Evolutionary conservation across 352 stramenopile species (phyloP).

Genomic region (Phytophthora pistaciae): DNA sequence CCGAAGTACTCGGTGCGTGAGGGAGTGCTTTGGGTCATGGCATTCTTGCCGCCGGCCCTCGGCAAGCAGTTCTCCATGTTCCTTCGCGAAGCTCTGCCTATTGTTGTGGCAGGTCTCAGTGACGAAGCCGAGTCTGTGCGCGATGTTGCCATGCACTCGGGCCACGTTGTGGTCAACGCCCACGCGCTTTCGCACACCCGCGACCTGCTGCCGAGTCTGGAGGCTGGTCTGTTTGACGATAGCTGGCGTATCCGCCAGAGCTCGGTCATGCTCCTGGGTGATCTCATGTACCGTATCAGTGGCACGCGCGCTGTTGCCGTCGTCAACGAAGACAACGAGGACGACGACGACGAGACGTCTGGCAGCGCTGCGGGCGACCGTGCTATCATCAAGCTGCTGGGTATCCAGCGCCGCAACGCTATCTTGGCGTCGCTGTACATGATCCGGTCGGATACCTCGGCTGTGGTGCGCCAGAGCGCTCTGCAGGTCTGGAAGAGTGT

Average conservation of each 20-base stretch:
- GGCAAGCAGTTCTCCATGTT: slow-evolving; percentile 94
- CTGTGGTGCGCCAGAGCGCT: slow-evolving; percentile 96
- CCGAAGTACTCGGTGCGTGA: slow-evolving; percentile 96
- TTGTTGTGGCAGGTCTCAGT: slow-evolving; percentile 97
- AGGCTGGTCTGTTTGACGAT: slow-evolving; percentile 97
- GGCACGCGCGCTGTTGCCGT: slow-evolving; percentile 92
- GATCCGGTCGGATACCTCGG: slow-evolving; percentile 96
- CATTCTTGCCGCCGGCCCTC: slow-evolving; percentile 97
- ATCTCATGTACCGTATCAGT: slow-evolving; percentile 98
- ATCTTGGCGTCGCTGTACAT: slow-evolving; percentile 99
- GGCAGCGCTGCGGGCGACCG: slow-evolving; percentile 85
- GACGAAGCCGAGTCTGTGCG: slow-evolving; percentile 98
- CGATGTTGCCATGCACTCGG: slow-evolving; percentile 97
- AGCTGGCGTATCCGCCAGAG: slow-evolving; percentile 99
- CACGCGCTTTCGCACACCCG: slow-evolving; percentile 97
- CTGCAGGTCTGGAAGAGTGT: slow-evolving; percentile 99
- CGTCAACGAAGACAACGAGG: slow-evolving; percentile 48
- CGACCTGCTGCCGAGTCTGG: slow-evolving; percentile 98
- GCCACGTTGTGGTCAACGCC: slow-evolving; percentile 97
- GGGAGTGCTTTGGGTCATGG: slow-evolving; percentile 99
- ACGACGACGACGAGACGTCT: slow-evolving; percentile 88
- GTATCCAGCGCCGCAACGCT: slow-evolving; percentile 94
- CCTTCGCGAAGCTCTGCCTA: slow-evolving; percentile 95
- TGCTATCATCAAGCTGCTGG: slow-evolving; percentile 93
- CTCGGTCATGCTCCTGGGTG: slow-evolving; percentile 96